A percentile compares a stretch with the other conserved stretches of the same genome.
Conservation (phyloP, 2,329 filamentous ascomycete genomes). For the Paraphoma chrysanthemicola region DNA sequence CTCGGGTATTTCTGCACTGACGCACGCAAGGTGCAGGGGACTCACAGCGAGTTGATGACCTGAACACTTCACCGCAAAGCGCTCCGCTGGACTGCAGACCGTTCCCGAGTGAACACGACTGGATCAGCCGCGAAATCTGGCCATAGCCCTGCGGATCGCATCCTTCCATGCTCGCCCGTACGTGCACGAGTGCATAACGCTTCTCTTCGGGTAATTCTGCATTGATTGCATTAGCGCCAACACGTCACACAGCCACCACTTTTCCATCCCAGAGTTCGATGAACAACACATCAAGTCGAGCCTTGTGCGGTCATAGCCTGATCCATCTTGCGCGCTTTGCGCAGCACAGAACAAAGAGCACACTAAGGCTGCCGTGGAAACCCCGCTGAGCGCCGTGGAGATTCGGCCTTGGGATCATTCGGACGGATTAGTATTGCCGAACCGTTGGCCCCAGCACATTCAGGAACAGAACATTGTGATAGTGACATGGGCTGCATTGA, state of each 20-base stretch:
- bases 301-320: constrained; percentile 1
- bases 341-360: not conserved
- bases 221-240: not conserved
- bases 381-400: constrained; percentile 17
- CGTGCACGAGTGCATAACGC: not conserved
- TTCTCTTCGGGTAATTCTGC: not conserved
- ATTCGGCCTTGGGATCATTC: constrained; percentile 9
- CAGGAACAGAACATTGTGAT: constrained; percentile 35
- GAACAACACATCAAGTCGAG: constrained; percentile 32
- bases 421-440: constrained; percentile 15
- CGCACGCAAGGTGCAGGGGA: not conserved
- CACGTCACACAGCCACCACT: constrained; percentile 24
- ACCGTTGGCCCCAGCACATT: constrained; percentile 35
- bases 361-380: constrained; percentile 10
- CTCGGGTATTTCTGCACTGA: not conserved
- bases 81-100: too few relatives aligned
- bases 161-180: not conserved
- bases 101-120: not conserved
- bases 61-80: too few relatives aligned
- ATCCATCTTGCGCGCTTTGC: not conserved
- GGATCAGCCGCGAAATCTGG: not conserved
- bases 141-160: not conserved
- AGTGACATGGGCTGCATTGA: constrained; percentile 35
- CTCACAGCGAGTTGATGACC: not conserved
- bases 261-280: constrained; percentile 19